These are phyloP conservation scores for Westerdykella aurantiaca DNA, from an alignment of 2,329 filamentous ascomycete species.

Conservation along the genomic window DNA sequence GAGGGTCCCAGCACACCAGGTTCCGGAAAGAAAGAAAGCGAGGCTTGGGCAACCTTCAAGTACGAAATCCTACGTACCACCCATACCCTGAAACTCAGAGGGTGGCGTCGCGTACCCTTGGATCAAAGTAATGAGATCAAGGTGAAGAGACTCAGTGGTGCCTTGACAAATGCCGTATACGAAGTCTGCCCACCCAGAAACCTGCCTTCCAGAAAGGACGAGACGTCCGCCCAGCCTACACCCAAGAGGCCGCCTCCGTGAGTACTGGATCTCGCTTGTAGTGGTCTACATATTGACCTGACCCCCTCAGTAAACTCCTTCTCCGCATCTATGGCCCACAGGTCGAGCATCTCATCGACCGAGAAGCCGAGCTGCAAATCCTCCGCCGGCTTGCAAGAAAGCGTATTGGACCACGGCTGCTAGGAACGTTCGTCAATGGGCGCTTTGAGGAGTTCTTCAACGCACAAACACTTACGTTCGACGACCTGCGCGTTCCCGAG, in stretches of 20 bases:
- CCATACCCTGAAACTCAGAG: slow-evolving; percentile 83
- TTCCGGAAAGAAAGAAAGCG: slow-evolving; percentile 55
- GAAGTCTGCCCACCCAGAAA: slow-evolving; percentile 77
- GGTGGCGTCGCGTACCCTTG: slow-evolving; percentile 78
- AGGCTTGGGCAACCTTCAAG: slow-evolving; percentile 83
- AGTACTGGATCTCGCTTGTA: slow-evolving; percentile 23
- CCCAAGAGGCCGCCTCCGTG: slow-evolving; percentile 50
- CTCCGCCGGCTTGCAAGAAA: slow-evolving; percentile 80
- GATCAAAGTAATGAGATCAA: slow-evolving; percentile 62
- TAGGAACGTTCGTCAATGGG: slow-evolving; percentile 90
- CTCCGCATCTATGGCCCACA: slow-evolving; percentile 91
- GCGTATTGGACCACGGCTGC: slow-evolving; percentile 82
- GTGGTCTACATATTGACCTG: background rate
- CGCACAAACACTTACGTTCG: slow-evolving; percentile 69
- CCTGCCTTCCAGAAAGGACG: slow-evolving; percentile 41
- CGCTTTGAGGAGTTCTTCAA: slow-evolving; percentile 94
- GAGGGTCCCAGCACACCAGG: slow-evolving; percentile 35
- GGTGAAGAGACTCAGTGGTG: slow-evolving; percentile 77
- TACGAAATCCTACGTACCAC: slow-evolving; percentile 82
- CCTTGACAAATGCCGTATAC: slow-evolving; percentile 93
- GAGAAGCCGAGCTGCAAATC: slow-evolving; percentile 82
- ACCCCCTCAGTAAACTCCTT: slow-evolving; percentile 61
- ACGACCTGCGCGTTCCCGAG: slow-evolving; percentile 71
- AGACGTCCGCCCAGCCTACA: slow-evolving; percentile 29
- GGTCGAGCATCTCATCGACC: slow-evolving; percentile 91